Percentiles rank a stretch among this genome's conserved stretches.
These are phyloP conservation scores for Pyracantha coccinea DNA, from an alignment of 331 rosid species.

Conservation along the genomic window DNA sequence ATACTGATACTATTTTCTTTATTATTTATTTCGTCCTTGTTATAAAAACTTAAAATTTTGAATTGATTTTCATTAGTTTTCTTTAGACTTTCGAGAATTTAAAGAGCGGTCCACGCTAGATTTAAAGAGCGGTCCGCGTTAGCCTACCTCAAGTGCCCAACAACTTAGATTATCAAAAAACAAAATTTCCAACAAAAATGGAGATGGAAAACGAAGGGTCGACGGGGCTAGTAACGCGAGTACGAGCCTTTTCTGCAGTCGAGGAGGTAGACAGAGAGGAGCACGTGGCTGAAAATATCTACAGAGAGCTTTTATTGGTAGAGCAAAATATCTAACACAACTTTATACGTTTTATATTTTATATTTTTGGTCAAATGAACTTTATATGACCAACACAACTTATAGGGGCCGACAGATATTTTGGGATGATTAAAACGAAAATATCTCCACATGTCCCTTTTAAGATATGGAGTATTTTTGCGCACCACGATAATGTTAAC, in stretches of 20 bases:
- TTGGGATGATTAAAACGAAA: background rate
- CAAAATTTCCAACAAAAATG: background rate
- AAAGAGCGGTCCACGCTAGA: too few species aligned
- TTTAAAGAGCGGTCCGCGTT: background rate
- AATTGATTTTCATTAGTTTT: too few species aligned
- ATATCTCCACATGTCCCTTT: background rate
- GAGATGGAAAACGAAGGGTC: background rate
- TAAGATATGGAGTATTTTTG: background rate
- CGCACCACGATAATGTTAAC: too few species aligned
- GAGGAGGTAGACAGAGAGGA: background rate
- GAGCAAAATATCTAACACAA: background rate
- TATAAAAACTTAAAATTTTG: too few species aligned
- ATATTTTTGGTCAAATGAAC: background rate
- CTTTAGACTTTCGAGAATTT: too few species aligned
- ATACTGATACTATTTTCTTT: too few species aligned
- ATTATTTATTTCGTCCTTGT: too few species aligned
- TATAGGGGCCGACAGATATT: background rate
- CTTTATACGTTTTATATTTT: background rate
- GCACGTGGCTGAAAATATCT: constrained; percentile 11
- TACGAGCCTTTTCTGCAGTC: background rate
- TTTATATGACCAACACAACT: background rate
- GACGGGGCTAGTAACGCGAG: background rate
- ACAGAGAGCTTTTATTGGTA: background rate
- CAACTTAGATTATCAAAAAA: background rate
- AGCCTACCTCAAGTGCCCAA: background rate